Percentiles rank a stretch among this genome's conserved stretches.
Evolutionary conservation across 768 basidiomycete species (phyloP).

Genomic region (Tulasnella sp.): DNA sequence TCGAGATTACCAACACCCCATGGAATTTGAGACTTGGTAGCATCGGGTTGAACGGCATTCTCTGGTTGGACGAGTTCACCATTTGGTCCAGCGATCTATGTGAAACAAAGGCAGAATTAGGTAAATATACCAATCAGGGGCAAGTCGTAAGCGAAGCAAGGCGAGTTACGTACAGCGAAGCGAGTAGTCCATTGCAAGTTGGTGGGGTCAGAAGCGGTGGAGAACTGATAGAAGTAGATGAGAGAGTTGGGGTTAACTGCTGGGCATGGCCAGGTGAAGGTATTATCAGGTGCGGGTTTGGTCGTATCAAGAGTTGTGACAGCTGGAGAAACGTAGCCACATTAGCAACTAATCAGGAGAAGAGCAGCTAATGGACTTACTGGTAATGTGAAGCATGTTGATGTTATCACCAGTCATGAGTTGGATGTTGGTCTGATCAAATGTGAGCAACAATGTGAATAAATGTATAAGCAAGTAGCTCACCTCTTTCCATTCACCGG

Average conservation of each 20-base stretch:
- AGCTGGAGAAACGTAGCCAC: conserved; percentile 31
- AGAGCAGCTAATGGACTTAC: conserved; percentile 11
- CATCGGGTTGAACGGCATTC: conserved; percentile 38
- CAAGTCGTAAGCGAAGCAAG: background rate
- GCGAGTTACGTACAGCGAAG: conserved; percentile 34
- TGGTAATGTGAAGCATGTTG: conserved; percentile 51
- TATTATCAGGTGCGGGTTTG: conserved; percentile 24
- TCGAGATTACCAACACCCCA: conserved; percentile 55
- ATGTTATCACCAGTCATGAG: conserved; percentile 71
- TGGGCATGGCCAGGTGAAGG: conserved; percentile 51
- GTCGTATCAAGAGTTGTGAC: conserved; percentile 37
- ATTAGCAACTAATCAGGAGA: background rate
- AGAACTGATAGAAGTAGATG: conserved; percentile 75
- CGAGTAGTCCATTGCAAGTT: conserved; percentile 56
- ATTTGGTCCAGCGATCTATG: conserved; percentile 37
- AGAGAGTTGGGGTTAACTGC: conserved; percentile 46
- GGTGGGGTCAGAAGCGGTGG: conserved; percentile 20
- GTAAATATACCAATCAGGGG: background rate
- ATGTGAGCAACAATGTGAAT: background rate
- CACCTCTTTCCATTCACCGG: conserved; percentile 56
- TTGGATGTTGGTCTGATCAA: conserved; percentile 35
- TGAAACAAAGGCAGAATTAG: background rate
- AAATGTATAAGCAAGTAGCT: background rate
- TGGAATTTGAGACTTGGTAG: conserved; percentile 33
- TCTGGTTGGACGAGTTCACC: conserved; percentile 38